A percentile compares a stretch with the other conserved stretches of the same genome.
Conservation (phyloP, 106 monocot species). For the Amphibolis antarctica region DNA sequence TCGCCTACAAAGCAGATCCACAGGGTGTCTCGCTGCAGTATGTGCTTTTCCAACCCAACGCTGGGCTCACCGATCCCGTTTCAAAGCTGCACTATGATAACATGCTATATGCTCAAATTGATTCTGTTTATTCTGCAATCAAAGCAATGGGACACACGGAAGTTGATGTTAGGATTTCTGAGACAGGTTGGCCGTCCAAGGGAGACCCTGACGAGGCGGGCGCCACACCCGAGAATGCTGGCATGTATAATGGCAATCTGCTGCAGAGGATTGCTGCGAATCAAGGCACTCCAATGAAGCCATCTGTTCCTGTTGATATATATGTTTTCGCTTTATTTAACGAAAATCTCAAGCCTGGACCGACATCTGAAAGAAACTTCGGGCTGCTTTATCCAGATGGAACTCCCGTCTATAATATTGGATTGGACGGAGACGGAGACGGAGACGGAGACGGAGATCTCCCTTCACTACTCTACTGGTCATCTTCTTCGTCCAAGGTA, state of each 20-base stretch:
- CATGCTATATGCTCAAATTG: slow-evolving; percentile 25
- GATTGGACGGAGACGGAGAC: slow-evolving; percentile 30
- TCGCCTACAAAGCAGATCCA: slow-evolving; percentile 18
- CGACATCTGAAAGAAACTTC: slow-evolving; percentile 73
- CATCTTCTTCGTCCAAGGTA: slow-evolving; percentile 28
- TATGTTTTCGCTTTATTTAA: slow-evolving; percentile 20
- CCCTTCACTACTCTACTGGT: slow-evolving; percentile 15
- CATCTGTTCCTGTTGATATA: slow-evolving; percentile 18
- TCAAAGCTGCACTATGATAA: slow-evolving; percentile 17
- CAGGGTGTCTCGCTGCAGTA: not conserved
- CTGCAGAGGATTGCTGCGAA: slow-evolving; percentile 14
- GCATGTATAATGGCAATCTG: slow-evolving; percentile 13
- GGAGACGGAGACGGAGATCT: slow-evolving; percentile 16
- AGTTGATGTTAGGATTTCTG: slow-evolving; percentile 18
- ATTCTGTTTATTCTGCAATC: slow-evolving; percentile 15
- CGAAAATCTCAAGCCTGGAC: slow-evolving; percentile 19
- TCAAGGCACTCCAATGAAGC: slow-evolving; percentile 22
- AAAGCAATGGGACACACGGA: slow-evolving; percentile 15
- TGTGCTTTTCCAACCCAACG: slow-evolving; percentile 15
- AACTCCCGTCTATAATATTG: slow-evolving; percentile 65
- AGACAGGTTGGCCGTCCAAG: slow-evolving; percentile 24
- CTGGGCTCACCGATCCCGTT: slow-evolving; percentile 7
- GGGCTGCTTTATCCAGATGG: slow-evolving; percentile 83
- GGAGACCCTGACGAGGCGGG: slow-evolving; percentile 19
- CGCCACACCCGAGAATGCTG: slow-evolving; percentile 18